Base-by-base conservation (phyloP, 805 yeast genomes). In the Cyberlindnera sargentensis region DNA sequence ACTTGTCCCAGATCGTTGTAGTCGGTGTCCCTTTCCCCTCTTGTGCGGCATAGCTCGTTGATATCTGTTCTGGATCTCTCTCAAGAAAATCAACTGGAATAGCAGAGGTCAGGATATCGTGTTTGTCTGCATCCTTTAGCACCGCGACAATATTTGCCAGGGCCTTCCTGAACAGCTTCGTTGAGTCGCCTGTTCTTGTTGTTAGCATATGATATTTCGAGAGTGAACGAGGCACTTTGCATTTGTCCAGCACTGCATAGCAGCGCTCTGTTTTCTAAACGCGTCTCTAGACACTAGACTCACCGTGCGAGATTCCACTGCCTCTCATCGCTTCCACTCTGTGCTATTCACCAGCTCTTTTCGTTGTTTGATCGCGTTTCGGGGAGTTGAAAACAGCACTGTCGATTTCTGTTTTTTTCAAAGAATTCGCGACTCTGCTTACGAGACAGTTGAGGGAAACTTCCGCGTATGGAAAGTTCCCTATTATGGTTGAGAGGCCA, bases 1-100 rank as follows among this genome's bases (percentile, higher is more conserved):
- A 65, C 50, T 74, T 75, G 4, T 65, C 60, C 0, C 52, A 28
- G n/a, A 82, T 66, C 0, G 77, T 69, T 0, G 75, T 71, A 4
- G 57, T 55, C 25, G 47, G 34, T 10, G 39, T 28, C 15, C n/a
- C 24, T 26, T 33, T 39, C n/a, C 8, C 15, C 25, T 36, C 5
- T 15, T 28, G 31, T 6, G 20, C 20, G 26, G 11, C 36, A 31
- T 51, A 51, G 4, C 48, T 40, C 8, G 40, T 30, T 8, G 51
- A 45, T 28, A 56, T 51, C 24, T 38, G 42, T 1, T 39, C 36
- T 1, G 60, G 59, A 20, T 52, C 44, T 10, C 23, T 31, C 36
- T 56, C 57, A 15, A 47, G 25, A 34, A 51, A 47, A 1, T 50
- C 49, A 3, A 29, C 8, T 3, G 60, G 59, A 9, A 56, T 44